Percentiles rank a stretch among this genome's conserved stretches.
These are phyloP conservation scores for Trichaptum fuscoviolaceum DNA, from an alignment of 768 basidiomycete species.

Conservation along the genomic window DNA sequence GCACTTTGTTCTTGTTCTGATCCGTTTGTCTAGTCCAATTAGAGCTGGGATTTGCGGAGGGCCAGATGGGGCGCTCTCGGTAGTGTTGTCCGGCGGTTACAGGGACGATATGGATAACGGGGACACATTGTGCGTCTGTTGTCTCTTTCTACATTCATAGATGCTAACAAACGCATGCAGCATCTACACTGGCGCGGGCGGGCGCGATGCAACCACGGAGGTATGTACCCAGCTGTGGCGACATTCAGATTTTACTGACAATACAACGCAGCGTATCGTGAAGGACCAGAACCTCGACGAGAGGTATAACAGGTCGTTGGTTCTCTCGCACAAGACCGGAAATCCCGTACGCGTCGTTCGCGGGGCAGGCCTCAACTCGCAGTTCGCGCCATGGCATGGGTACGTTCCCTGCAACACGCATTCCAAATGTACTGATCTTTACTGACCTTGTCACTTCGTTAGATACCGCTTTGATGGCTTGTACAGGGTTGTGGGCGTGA, in stretches of 20 bases:
- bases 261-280: neutral
- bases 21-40: slow-evolving; percentile 24
- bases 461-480: slow-evolving; percentile 45
- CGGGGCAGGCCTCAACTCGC: slow-evolving; percentile 19
- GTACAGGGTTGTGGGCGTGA: slow-evolving; percentile 48
- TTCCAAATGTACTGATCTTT: slow-evolving; percentile 26
- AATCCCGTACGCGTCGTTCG: slow-evolving; percentile 34
- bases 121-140: slow-evolving; percentile 31
- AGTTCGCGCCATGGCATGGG: slow-evolving; percentile 23
- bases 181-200: slow-evolving; percentile 29
- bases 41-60: slow-evolving; percentile 37
- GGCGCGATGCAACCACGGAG: slow-evolving; percentile 18
- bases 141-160: neutral
- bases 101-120: slow-evolving; percentile 36
- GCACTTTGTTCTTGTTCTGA: no score
- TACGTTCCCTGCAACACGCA: slow-evolving; percentile 34
- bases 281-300: slow-evolving; percentile 21
- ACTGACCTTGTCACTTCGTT: slow-evolving; percentile 48
- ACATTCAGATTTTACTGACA: neutral
- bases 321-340: slow-evolving; percentile 26
- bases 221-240: neutral
- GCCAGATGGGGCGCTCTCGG: slow-evolving; percentile 31
- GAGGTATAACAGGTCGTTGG: slow-evolving; percentile 12
- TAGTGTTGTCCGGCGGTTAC: slow-evolving; percentile 37
- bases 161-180: slow-evolving; percentile 16